Evolutionary conservation across 257 asterid species (phyloP), one percentile per base, ranked within the genome.

Genomic region (Nicotiana tomentosiformis): DNA sequence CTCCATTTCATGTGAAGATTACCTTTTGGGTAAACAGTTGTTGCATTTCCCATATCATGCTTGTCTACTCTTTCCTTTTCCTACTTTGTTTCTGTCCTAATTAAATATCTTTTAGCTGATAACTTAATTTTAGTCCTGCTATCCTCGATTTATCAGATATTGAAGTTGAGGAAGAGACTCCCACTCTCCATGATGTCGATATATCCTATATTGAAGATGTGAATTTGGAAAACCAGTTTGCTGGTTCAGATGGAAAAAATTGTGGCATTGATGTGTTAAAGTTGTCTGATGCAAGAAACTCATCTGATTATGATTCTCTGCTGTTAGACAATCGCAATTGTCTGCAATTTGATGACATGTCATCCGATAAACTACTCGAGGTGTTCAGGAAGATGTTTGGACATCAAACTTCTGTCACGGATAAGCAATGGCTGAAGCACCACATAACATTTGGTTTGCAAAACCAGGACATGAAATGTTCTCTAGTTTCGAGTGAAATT

Each of bases 1-100:
- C 80, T 26, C n/a, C 15, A 78, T 56, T 82, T 66, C 66, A 82
- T 82, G 81, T 26, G 72, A 82, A 82, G 81, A 82, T 77, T 82
- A 72, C 62, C 76, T 74, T 62, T 60, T 82, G 81, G 85, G 85
- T 82, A 46, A 37, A 55, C 18, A 58, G 66, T 46, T n/a, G n/a
- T 16, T 56, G 17, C 29, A 0, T 33, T 12, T 79, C 29, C 20
- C 5, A 2, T 60, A 20, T 60, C 69, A 78, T 20, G 14, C 37
- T 6, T 2, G 37, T 78, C 61, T 32, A 43, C 2, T 69, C 55
- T 39, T 80, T 66, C 77, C 15, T 61, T 61, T 78, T 37, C 82
- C 43, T 1, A 26, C 60, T 37, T 23, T 79, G 15, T 39, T 46
- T 80, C 46, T 80, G 11, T 46, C 29, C 23, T 29, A 35, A 14